Conservation (phyloP, 108 stramenopile species). For the Cylindrotheca fusiformis region DNA sequence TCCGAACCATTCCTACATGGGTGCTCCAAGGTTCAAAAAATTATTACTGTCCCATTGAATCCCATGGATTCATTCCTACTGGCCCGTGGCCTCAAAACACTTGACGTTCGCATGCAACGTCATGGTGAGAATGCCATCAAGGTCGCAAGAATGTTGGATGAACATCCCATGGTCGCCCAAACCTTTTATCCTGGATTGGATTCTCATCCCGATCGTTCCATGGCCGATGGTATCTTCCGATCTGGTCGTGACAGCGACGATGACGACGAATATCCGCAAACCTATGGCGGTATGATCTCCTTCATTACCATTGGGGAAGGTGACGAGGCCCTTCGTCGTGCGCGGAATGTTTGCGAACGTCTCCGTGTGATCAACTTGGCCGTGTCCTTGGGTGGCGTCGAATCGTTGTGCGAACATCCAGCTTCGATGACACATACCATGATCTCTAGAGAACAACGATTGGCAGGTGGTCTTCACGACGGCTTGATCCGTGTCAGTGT, state of each 20-base stretch:
- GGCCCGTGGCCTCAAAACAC: conserved; percentile 83
- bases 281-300: conserved; percentile 70
- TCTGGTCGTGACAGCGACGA: conserved; percentile 48
- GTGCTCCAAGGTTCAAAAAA: conserved; percentile 74
- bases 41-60: conserved; percentile 71
- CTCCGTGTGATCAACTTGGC: conserved; percentile 70
- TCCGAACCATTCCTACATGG: conserved; percentile 48
- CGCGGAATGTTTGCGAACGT: conserved; percentile 43
- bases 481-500: conserved; percentile 73
- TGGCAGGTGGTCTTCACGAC: conserved; percentile 66
- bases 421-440: conserved; percentile 85
- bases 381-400: conserved; percentile 79
- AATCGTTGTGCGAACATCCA: conserved; percentile 76
- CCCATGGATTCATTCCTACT: conserved; percentile 88
- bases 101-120: conserved; percentile 79
- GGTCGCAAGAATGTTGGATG: conserved; percentile 61
- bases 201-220: conserved; percentile 45
- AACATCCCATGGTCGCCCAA: conserved; percentile 45
- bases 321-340: conserved; percentile 46
- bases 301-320: conserved; percentile 61
- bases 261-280: conserved; percentile 36
- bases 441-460: conserved; percentile 70
- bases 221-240: conserved; percentile 37
- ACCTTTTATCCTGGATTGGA: conserved; percentile 56
- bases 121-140: conserved; percentile 52